Evolutionary conservation across 1,284 basidiomycete genomes (phyloP).

Genomic region (Xerocomus amazonicus): DNA sequence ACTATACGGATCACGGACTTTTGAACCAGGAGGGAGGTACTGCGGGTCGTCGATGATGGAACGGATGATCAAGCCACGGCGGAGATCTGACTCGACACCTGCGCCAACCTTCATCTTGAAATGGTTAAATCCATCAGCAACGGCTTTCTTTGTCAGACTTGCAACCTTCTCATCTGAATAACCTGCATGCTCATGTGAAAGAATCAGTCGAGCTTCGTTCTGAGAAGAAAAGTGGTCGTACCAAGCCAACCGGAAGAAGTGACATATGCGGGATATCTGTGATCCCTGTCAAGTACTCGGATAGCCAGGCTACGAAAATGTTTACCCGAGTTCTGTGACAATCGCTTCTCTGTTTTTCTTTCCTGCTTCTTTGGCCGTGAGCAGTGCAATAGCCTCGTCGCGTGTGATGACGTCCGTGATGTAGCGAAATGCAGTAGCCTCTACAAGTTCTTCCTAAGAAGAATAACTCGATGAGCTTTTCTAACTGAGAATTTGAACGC

Average conservation of each 20-base stretch:
- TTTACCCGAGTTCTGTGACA: conserved; percentile 59
- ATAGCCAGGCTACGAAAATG: background rate
- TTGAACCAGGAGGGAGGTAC: conserved; percentile 54
- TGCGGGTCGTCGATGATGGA: conserved; percentile 92
- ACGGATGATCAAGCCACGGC: conserved; percentile 84
- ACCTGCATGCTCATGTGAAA: conserved; percentile 12
- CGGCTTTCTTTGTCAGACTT: conserved; percentile 80
- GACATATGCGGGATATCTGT: conserved; percentile 90
- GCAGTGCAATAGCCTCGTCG: conserved; percentile 90
- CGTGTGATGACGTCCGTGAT: conserved; percentile 91
- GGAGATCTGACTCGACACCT: conserved; percentile 76
- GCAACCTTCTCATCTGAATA: conserved; percentile 92
- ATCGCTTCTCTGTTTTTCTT: conserved; percentile 79
- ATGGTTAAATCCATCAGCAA: conserved; percentile 87
- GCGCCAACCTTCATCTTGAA: conserved; percentile 98
- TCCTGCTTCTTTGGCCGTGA: too few species aligned
- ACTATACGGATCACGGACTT: conserved; percentile 61
- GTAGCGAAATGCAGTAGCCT: too few species aligned
- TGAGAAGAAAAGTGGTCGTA: conserved; percentile 16
- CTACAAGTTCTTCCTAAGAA: too few species aligned
- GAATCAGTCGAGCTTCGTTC: conserved; percentile 3
- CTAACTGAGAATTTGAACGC: background rate
- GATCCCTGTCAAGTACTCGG: background rate
- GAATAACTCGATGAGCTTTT: too few species aligned
- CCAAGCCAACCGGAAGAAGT: conserved; percentile 93